Evolutionary conservation across 2,329 filamentous ascomycete species (phyloP).

Genomic region (Chaetomium strumarium): DNA sequence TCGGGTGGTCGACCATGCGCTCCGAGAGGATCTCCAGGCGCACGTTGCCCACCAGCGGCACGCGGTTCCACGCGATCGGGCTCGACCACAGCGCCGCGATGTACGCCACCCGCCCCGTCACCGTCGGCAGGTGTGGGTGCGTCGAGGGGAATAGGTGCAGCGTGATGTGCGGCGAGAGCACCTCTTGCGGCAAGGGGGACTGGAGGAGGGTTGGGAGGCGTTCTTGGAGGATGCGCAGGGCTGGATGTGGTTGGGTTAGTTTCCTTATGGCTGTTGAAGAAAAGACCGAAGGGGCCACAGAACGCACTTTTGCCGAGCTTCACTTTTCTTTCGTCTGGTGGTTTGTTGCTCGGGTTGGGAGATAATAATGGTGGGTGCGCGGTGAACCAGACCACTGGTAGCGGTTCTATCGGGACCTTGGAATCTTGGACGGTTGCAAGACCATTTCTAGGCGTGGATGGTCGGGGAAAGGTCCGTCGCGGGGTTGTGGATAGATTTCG

Average conservation of each 20-base stretch:
- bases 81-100: slow-evolving; percentile 93
- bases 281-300: background rate
- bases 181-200: slow-evolving; percentile 63
- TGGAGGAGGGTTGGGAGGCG: slow-evolving; percentile 62
- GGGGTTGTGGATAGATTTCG: slow-evolving; percentile 1
- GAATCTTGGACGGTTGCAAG: slow-evolving; percentile 16
- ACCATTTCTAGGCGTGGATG: background rate
- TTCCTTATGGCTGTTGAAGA: background rate
- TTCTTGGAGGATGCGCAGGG: slow-evolving; percentile 59
- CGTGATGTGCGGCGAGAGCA: slow-evolving; percentile 69
- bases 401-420: slow-evolving; percentile 19
- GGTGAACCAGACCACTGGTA: slow-evolving; percentile 39
- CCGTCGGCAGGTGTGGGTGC: slow-evolving; percentile 84
- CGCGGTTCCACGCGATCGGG: slow-evolving; percentile 88
- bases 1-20: slow-evolving; percentile 65
- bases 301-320: slow-evolving; percentile 58
- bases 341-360: slow-evolving; percentile 27
- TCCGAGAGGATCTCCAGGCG: slow-evolving; percentile 82
- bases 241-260: slow-evolving; percentile 33
- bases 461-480: slow-evolving; percentile 17
- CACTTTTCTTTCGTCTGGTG: slow-evolving; percentile 51
- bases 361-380: slow-evolving; percentile 26
- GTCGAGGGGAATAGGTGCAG: slow-evolving; percentile 68
- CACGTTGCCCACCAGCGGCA: slow-evolving; percentile 87
- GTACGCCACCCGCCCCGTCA: slow-evolving; percentile 85